Evolutionary conservation across 2,329 filamentous ascomycete species (phyloP), one percentile per base, ranked within the genome.

Genomic region (Cytospora mali): DNA sequence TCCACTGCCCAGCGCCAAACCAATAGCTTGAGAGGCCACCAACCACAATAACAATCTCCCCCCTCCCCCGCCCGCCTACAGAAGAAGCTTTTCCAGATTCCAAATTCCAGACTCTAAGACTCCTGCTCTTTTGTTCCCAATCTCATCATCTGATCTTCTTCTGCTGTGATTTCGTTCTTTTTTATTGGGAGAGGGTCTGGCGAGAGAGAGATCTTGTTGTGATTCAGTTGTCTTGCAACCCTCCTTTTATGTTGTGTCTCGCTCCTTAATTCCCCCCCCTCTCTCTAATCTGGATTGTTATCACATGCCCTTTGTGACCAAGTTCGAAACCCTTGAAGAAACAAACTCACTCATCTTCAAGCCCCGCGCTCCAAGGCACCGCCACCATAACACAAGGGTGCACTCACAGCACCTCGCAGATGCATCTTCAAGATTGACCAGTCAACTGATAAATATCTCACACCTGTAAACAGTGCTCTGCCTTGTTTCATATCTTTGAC

Each of bases 391-490:
- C 29, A 13, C 52, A 35, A 23, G 39, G 42, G 21, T 42, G n/a
- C 28, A 61, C 27, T 29, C 39, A 58, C 33, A 42, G 10, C 46
- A 52, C 16, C 54, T 59, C 55, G 48, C 60, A 65, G 60, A 65
- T 65, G 63, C 55, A 59, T 62, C 21, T 60, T 21, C 46, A 54
- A 59, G 28, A 49, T 55, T 62, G 63, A 58, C 35, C 50, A 53
- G 42, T 46, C 42, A 23, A n/a, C n/a, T n/a, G n/a, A n/a, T n/a
- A 23, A 46, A 46, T 10, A 46, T 21, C 10, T 23, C 16, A 21
- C 16, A 21, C n/a, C 10, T 5, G 42, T 23, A 10, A 23, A 46
- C 42, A 23, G n/a, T 23, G 9, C 42, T 46, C 42, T 23, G 21
- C 9, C n/a, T 18, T 6, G n/a, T 46, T 46, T 21, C 42, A 25